Conservation (phyloP, 305 asterid genomes). For the Euphrasia arctica region DNA sequence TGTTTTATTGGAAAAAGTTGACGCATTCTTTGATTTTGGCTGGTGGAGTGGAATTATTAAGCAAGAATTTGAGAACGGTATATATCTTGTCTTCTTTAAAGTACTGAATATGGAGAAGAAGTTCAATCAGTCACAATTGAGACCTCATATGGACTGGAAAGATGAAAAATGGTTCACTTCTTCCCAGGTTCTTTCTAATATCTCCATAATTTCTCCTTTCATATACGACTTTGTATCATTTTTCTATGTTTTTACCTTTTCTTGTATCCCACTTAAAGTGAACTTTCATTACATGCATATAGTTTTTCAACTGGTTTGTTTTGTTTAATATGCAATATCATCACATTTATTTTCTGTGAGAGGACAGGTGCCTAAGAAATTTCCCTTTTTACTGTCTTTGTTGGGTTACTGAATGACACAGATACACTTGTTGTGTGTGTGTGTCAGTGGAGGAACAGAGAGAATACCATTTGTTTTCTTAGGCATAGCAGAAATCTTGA, state of each 20-base stretch:
- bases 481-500: background rate
- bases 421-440: background rate
- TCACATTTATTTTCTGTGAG: too few relatives aligned
- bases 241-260: background rate
- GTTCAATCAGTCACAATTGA: conserved; percentile 44
- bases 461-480: background rate
- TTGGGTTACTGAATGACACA: too few relatives aligned
- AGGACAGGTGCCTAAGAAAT: too few relatives aligned
- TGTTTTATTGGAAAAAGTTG: conserved; percentile 66
- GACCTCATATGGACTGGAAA: conserved; percentile 85
- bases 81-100: conserved; percentile 51
- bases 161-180: conserved; percentile 70
- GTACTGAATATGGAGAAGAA: conserved; percentile 36
- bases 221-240: conserved; percentile 4
- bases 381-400: background rate
- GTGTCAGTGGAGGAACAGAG: background rate
- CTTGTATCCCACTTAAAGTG: too few relatives aligned
- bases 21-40: conserved; percentile 55
- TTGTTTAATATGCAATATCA: too few relatives aligned
- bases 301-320: too few relatives aligned
- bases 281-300: too few relatives aligned
- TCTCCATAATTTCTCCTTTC: conserved; percentile 19
- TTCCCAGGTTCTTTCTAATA: conserved; percentile 52
- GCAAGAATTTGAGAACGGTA: conserved; percentile 47
- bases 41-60: conserved; percentile 77